phyloP scores from a whole-genome alignment of 2,329 filamentous ascomycete genomes.

The Tympanopsis confertula region DNA sequence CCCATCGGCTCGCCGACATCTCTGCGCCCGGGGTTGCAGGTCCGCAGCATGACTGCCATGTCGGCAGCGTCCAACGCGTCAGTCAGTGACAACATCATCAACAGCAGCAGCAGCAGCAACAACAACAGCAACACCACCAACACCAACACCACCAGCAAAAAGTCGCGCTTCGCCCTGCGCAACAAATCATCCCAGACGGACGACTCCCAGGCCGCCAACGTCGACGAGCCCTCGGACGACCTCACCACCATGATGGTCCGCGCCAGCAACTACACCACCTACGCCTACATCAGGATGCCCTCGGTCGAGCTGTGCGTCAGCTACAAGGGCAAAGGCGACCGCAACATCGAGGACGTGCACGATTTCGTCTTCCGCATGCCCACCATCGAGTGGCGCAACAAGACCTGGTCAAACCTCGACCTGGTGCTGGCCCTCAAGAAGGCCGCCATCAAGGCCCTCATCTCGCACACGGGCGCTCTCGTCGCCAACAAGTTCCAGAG shows the following conservation, averaged over 20 bases:
- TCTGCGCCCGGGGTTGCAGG: too few species aligned
- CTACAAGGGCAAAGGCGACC: constrained; percentile 91
- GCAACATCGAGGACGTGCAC: constrained; percentile 92
- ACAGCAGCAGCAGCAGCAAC: constrained; percentile 2
- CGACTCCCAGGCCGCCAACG: constrained; percentile 22
- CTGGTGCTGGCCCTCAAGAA: constrained; percentile 86
- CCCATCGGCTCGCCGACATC: too few species aligned
- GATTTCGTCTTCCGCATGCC: constrained; percentile 95
- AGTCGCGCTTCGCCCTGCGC: constrained; percentile 44
- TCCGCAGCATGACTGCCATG: background rate
- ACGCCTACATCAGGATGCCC: constrained; percentile 88
- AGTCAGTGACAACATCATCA: too few species aligned
- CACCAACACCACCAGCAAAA: constrained; percentile 28
- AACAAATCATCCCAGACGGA: constrained; percentile 20
- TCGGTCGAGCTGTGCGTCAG: constrained; percentile 90
- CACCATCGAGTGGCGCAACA: constrained; percentile 90
- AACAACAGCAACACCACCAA: constrained; percentile 17
- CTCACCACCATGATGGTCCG: constrained; percentile 92
- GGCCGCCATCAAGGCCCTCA: constrained; percentile 83
- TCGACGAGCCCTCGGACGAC: constrained; percentile 68
- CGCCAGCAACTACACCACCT: constrained; percentile 93
- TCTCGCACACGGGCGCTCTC: constrained; percentile 90
- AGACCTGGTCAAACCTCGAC: constrained; percentile 97
- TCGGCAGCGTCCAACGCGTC: background rate
- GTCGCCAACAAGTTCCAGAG: constrained; percentile 94